These are phyloP conservation scores for Hypocreales sp. DNA, from an alignment of 2,329 filamentous ascomycete genomes.

Conservation along the genomic window DNA sequence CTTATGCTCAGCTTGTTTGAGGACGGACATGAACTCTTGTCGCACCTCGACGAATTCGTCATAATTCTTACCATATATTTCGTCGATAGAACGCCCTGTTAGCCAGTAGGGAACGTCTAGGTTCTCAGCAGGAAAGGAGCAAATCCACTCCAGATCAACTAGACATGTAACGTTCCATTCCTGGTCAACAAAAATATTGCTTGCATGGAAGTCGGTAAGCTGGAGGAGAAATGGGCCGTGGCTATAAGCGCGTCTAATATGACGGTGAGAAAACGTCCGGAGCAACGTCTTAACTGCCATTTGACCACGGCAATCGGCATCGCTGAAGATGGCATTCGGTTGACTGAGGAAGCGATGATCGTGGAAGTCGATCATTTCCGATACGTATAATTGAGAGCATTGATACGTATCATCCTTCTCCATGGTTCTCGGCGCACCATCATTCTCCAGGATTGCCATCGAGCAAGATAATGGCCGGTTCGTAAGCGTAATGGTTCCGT, in stretches of 20 bases:
- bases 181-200: conserved; percentile 19
- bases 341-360: conserved; percentile 11
- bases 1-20: conserved; percentile 4
- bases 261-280: conserved; percentile 12
- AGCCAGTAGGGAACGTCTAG: conserved; percentile 16
- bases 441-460: conserved; percentile 13
- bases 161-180: conserved; percentile 16
- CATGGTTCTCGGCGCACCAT: conserved; percentile 16
- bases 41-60: conserved; percentile 4
- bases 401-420: conserved; percentile 13
- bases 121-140: conserved; percentile 14
- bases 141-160: conserved; percentile 19
- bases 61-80: conserved; percentile 5
- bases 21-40: conserved; percentile 4
- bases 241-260: conserved; percentile 6
- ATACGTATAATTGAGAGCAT: conserved; percentile 11
- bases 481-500: conserved; percentile 14
- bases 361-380: conserved; percentile 13
- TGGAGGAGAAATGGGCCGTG: conserved; percentile 13
- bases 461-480: conserved; percentile 8
- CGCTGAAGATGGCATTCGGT: conserved; percentile 10
- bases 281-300: conserved; percentile 12
- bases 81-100: conserved; percentile 8
- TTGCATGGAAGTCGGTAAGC: conserved; percentile 16
- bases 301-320: conserved; percentile 12